Base-by-base conservation (phyloP, 2,329 filamentous ascomycete genomes). In the Colletotrichum shisoi region DNA sequence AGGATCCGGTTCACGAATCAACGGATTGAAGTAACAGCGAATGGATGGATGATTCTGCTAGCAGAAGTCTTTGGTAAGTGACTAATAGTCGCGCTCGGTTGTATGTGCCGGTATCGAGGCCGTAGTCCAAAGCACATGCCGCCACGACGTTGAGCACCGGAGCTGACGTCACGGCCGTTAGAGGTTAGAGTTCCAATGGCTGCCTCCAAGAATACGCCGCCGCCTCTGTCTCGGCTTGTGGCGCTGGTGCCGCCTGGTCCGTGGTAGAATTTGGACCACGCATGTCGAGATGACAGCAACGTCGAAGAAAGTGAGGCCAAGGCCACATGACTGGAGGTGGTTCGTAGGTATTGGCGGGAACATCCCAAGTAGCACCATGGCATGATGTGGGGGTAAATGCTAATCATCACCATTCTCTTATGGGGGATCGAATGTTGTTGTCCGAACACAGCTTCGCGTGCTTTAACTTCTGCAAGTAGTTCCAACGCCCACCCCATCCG, bases 101-200 rank as follows among this genome's bases (percentile, higher is more conserved):
- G 11, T 31, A 19, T 4, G 31, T 42, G 40, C 31, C 9, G 8
- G 31, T 34, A 2, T 34, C 31, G 31, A 34, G 31, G 8, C 31
- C 37, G 42, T 24, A 7, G 17, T 46, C 54, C 24, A 4, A 57
- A 37, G 42, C 42, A 39, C 31, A 58, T 46, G 56, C 13, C 56
- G 3, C 31, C 1, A 39, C 19, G 19, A 21, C 17, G 31, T 17
- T n/a, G n/a, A 39, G 27, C n/a, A 21, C 27, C 15, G 1, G n/a
- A 37, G 7, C 42, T 58, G 56, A 58, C 56, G 42, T 48, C 56
- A 58, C 56, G 31, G 15, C 27, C 42, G 3, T 45, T 27, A 45
- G 13, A 58, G 39, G 11, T 42, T 37, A 15, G 9, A 19, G 4
- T 19, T 24, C 9, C 24, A 2, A 9, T 37, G n/a, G 39, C 48